Percentiles rank a stretch among this genome's conserved stretches.
Evolutionary conservation across 1,139 yeast species (phyloP).

Genomic region (Meyerozyma guilliermondii): DNA sequence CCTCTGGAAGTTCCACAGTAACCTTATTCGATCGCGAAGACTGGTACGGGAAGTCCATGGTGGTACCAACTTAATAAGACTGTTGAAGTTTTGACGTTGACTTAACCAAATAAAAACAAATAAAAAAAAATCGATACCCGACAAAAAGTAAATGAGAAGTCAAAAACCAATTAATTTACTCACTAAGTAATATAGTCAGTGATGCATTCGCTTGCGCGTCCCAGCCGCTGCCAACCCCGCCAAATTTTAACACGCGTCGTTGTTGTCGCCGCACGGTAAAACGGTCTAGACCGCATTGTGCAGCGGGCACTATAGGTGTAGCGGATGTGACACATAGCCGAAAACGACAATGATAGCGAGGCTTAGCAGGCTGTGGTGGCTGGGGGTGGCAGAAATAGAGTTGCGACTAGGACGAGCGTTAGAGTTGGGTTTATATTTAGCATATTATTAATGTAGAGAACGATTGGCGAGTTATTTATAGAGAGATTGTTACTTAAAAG

Average conservation of each 20-base stretch:
- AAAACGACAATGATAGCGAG: background rate
- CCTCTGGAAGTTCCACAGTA: background rate
- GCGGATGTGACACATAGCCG: background rate
- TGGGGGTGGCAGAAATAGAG: background rate
- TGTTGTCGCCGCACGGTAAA: background rate
- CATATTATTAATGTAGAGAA: too few species aligned
- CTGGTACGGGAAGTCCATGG: background rate
- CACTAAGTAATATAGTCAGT: background rate
- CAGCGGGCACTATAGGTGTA: background rate
- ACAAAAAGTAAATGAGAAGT: background rate
- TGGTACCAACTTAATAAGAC: too few species aligned
- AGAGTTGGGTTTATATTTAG: too few species aligned
- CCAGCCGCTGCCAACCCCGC: constrained; percentile 1
- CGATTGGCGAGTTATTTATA: too few species aligned
- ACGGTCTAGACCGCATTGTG: background rate
- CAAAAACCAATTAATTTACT: background rate
- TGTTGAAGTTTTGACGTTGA: too few species aligned
- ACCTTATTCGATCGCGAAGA: background rate
- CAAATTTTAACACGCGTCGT: background rate
- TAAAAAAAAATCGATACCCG: background rate
- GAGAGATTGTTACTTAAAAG: too few species aligned
- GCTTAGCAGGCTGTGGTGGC: background rate
- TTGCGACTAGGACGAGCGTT: background rate
- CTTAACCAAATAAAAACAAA: background rate
- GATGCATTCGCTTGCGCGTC: constrained; percentile 2